Conservation (phyloP, 176 grass and related monocot species). For the Zea luxurians region DNA sequence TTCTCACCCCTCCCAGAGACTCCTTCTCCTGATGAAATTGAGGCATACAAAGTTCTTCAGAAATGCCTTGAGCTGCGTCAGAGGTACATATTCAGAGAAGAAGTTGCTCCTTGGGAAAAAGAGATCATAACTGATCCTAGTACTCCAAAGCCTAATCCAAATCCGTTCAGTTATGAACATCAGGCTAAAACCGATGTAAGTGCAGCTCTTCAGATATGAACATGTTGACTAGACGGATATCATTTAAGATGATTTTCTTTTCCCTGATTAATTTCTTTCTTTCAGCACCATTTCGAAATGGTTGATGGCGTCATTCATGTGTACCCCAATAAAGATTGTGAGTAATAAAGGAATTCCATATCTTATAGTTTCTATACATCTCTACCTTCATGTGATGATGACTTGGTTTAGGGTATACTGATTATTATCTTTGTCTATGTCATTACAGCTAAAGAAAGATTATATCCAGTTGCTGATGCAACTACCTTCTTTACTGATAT, state of each 20-base stretch:
- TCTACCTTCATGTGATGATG: constrained; percentile 22
- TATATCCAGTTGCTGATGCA: constrained; percentile 85
- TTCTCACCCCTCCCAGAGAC: constrained; percentile 44
- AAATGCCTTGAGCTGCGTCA: constrained; percentile 92
- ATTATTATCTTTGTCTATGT: constrained; percentile 22
- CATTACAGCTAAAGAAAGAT: constrained; percentile 69
- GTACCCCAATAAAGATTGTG: constrained; percentile 74
- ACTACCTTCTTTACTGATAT: constrained; percentile 96
- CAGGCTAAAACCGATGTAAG: constrained; percentile 80
- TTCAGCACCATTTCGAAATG: constrained; percentile 85
- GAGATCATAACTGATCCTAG: constrained; percentile 95
- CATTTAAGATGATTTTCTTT: neutral
- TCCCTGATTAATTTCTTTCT: constrained; percentile 24
- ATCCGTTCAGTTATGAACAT: constrained; percentile 69
- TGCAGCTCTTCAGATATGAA: constrained; percentile 5
- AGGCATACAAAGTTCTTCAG: constrained; percentile 84
- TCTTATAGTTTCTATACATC: constrained; percentile 24
- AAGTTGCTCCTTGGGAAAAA: constrained; percentile 92
- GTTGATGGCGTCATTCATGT: constrained; percentile 96
- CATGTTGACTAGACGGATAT: constrained; percentile 6
- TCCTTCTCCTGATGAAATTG: constrained; percentile 77
- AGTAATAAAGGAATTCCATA: constrained; percentile 34
- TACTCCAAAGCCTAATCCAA: constrained; percentile 86
- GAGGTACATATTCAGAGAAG: constrained; percentile 86
- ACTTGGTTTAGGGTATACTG: constrained; percentile 4